These are phyloP conservation scores for Lentinula guzmanii DNA, from an alignment of 768 basidiomycete species.

Conservation along the genomic window DNA sequence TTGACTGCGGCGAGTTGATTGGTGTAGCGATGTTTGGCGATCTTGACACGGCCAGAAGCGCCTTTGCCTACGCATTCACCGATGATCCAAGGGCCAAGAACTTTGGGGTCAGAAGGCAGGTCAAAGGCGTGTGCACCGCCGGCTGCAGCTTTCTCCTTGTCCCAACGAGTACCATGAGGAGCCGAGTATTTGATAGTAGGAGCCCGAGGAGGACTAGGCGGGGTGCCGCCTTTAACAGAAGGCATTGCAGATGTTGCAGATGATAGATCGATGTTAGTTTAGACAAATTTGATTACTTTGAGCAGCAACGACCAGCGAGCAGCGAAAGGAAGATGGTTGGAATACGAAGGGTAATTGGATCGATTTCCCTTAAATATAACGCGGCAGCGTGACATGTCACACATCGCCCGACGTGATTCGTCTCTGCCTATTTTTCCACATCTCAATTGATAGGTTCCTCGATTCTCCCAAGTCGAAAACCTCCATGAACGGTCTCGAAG, in stretches of 20 bases:
- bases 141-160: constrained; percentile 81
- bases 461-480: background rate
- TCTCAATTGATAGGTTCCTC: background rate
- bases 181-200: constrained; percentile 69
- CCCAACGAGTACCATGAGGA: constrained; percentile 78
- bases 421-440: too few relatives aligned
- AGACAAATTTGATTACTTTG: constrained; percentile 23
- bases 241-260: constrained; percentile 19
- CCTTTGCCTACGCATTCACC: constrained; percentile 94
- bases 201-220: constrained; percentile 59
- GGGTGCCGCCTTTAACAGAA: constrained; percentile 19
- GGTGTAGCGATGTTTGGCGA: constrained; percentile 80
- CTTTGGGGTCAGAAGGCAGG: constrained; percentile 77
- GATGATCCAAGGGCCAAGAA: constrained; percentile 88
- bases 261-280: constrained; percentile 17
- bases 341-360: background rate
- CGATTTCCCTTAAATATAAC: background rate
- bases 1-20: constrained; percentile 94
- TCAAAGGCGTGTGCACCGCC: constrained; percentile 70
- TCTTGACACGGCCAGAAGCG: constrained; percentile 90
- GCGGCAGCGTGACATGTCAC: constrained; percentile 1
- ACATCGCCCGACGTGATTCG: background rate
- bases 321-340: constrained; percentile 12
- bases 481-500: too few relatives aligned
- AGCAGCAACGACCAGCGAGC: constrained; percentile 41